Evolutionary conservation across 169 alveolate species (phyloP).

Genomic region (Cryptosporidium canis): DNA sequence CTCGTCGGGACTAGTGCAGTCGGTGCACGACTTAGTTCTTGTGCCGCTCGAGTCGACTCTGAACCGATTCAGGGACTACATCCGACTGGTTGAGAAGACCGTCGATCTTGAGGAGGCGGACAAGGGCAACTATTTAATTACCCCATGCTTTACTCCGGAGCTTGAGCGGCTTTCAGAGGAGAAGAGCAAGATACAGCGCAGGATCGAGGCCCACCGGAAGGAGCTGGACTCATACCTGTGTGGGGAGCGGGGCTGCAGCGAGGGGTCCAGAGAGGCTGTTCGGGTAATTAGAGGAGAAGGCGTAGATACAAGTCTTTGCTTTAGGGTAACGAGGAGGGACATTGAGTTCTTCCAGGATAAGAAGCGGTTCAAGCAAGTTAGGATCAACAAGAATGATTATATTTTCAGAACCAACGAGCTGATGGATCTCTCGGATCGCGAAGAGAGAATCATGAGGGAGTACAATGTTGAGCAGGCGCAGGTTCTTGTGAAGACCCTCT

Average conservation of each 20-base stretch:
- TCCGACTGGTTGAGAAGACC: slow-evolving; percentile 90
- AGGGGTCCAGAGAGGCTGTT: slow-evolving; percentile 75
- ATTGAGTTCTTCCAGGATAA: slow-evolving; percentile 70
- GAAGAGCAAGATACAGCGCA: slow-evolving; percentile 79
- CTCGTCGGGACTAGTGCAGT: background rate
- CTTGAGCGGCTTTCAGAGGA: slow-evolving; percentile 80
- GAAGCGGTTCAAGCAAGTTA: slow-evolving; percentile 76
- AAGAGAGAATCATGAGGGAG: slow-evolving; percentile 80
- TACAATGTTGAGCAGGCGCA: slow-evolving; percentile 85
- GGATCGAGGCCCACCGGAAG: slow-evolving; percentile 85
- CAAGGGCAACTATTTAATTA: slow-evolving; percentile 86
- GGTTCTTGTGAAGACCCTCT: slow-evolving; percentile 89
- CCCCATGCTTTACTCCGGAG: slow-evolving; percentile 83
- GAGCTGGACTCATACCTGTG: slow-evolving; percentile 83
- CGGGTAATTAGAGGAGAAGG: slow-evolving; percentile 73
- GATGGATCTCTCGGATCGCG: slow-evolving; percentile 81
- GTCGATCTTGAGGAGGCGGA: slow-evolving; percentile 91
- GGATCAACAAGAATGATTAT: slow-evolving; percentile 87
- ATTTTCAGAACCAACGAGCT: slow-evolving; percentile 88
- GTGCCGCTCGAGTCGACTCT: slow-evolving; percentile 83
- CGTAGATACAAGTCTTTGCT: slow-evolving; percentile 82
- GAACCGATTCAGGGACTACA: slow-evolving; percentile 83
- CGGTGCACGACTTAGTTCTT: slow-evolving; percentile 64
- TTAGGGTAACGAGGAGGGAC: slow-evolving; percentile 88
- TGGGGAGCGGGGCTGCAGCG: slow-evolving; percentile 75